Base-by-base conservation (phyloP, 192 early-diverging fungal species). In the Umbelopsis ramanniana region DNA sequence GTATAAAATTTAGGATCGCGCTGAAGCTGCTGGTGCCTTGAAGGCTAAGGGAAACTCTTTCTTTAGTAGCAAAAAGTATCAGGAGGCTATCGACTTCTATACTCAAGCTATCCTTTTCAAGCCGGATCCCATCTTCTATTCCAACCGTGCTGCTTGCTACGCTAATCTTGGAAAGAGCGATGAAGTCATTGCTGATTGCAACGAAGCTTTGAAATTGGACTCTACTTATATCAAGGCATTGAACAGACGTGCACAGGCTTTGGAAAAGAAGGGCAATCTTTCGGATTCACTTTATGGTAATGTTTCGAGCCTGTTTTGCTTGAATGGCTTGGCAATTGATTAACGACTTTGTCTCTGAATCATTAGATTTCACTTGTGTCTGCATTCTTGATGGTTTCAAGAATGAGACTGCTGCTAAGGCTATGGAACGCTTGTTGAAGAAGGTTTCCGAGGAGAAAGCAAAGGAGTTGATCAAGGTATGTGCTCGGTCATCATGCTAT, bases 371-470 rank as follows among this genome's bases (percentile, higher is more conserved):
- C 69, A 97, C 95, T 6, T 92, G 91, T 0, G 89, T 94, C 11
- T 98, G 96, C 78, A 96, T 98, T 73, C 84, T 99, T 11, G 97
- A 97, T 63, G 92, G 93, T 47, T 98, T 98, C 85, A 93, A 92
- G 66, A 97, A 96, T 82, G 90, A 91, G 38, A 72, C 84, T 54
- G 90, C 93, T 12, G 83, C 93, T 14, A 79, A 84, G 40, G 84
- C 95, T 12, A 94, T 94, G 71, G 97, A 99, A 75, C 91, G 95
- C 38, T 83, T 97, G 71, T 83, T 98, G 72, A 95, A 95, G 85
- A 88, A 85, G 75, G 76, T 97, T 22, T 92, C 93, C 23, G 89
- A 89, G 68, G 79, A 75, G 24, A 91, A 93, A 76, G 92, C 96
- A 10, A 85, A 87, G 52, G 93, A 95, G 76, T 83, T 92, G 21